Conservation (phyloP, 2,329 filamentous ascomycete genomes). For the Parastagonospora nodorum region DNA sequence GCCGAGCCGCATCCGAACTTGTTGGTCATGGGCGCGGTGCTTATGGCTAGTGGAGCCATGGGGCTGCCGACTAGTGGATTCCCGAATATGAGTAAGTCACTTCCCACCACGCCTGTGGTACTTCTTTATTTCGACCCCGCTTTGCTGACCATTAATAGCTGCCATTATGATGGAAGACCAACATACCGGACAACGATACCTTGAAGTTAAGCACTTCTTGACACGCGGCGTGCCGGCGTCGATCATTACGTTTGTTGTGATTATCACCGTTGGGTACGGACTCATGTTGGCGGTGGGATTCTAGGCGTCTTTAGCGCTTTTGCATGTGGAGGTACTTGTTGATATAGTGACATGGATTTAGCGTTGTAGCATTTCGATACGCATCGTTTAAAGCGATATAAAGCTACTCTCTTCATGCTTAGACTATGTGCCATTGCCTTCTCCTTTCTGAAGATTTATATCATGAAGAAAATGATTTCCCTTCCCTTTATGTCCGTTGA, state of each 20-base stretch:
- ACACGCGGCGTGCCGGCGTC: constrained; percentile 89
- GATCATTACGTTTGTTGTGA: constrained; percentile 77
- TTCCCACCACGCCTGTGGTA: not conserved
- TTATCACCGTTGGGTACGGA: constrained; percentile 88
- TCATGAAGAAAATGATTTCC: too few species aligned
- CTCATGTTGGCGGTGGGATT: constrained; percentile 80
- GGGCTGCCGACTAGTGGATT: constrained; percentile 94
- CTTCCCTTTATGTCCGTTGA: too few species aligned
- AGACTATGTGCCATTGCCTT: not conserved
- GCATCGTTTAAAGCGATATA: not conserved
- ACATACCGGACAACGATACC: constrained; percentile 85
- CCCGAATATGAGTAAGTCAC: constrained; percentile 97
- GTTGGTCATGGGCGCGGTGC: constrained; percentile 88
- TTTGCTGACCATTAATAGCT: constrained; percentile 58
- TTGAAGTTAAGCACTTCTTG: constrained; percentile 92
- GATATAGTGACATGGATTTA: too few species aligned
- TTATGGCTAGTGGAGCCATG: constrained; percentile 99
- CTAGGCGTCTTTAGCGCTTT: constrained; percentile 37
- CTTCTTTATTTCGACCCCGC: not conserved
- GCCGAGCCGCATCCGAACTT: constrained; percentile 88
- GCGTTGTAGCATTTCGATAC: not conserved
- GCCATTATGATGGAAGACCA: constrained; percentile 99
- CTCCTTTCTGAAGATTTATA: too few species aligned
- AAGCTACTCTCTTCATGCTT: not conserved
- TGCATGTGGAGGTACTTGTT: too few species aligned